A percentile compares a stretch with the other conserved stretches of the same genome.
Conservation (phyloP, 192 early-diverging fungal genomes). For the Pilobolus umbonatus region DNA sequence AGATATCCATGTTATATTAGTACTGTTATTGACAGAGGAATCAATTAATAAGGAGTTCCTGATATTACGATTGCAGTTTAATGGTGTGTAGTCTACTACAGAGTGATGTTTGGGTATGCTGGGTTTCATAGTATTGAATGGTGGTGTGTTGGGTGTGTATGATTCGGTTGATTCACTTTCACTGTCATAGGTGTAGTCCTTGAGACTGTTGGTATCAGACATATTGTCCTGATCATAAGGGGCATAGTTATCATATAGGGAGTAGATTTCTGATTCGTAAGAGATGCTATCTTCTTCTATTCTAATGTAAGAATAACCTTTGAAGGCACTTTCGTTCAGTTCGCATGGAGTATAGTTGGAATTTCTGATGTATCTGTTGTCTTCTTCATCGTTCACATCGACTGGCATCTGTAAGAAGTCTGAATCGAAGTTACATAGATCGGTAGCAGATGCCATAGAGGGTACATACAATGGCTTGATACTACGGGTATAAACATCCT, state of each 20-base stretch:
- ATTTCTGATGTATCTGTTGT: not conserved
- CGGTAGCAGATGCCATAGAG: conserved; percentile 46
- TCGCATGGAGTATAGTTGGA: not conserved
- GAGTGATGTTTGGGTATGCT: not conserved
- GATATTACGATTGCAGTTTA: not conserved
- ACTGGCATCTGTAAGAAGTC: conserved; percentile 45
- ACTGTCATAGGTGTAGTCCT: not conserved
- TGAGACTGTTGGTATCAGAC: not conserved
- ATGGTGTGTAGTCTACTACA: no score
- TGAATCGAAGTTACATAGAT: conserved; percentile 54
- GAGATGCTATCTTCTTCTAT: no score
- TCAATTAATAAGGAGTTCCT: not conserved
- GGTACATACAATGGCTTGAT: conserved; percentile 66
- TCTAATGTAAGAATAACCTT: not conserved
- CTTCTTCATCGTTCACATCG: not conserved
- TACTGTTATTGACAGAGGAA: no score
- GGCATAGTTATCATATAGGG: not conserved
- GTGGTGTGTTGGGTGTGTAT: no score
- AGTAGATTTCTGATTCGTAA: conserved; percentile 4
- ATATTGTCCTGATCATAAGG: not conserved
- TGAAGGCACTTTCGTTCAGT: not conserved
- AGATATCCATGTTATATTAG: no score
- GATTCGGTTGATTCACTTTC: no score
- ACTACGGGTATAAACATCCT: conserved; percentile 54
- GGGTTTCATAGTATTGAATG: not conserved